Evolutionary conservation across 768 basidiomycete genomes (phyloP), one percentile per base, ranked within the genome.

Genomic region (Amanita jacksonii): DNA sequence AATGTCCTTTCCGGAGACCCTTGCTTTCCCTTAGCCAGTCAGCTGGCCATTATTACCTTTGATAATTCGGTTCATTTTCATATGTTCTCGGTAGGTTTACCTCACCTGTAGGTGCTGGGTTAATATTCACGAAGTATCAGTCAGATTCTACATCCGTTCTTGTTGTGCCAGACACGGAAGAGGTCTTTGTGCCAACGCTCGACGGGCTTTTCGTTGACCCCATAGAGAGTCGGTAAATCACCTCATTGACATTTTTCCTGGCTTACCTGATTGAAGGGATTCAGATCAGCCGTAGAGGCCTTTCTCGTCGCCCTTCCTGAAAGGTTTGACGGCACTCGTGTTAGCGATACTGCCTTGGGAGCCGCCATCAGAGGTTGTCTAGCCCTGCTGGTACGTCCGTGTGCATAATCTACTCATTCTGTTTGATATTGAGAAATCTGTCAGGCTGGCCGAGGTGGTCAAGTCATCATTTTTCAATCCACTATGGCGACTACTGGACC

Each of bases 141-240:
- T 62, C 65, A 67, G 66, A 74, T 57, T 64, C 69, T 52, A 70
- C 77, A 1, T 70, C 71, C 27, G 83, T 93, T 70, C 68, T 93
- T 34, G 76, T 98, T 34, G 74, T 97, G 7, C 66, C 86, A 1
- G 96, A 98, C 57, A 63, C 98, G 28, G 84, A 90, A n/a, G 96
- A 99, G 43, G 79, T 91, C 15, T 98, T 93, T 61, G 61, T 86
- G 1, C 96, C 96, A 0, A 59, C 90, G 18, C 67, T 67, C 15
- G 63, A 69, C 4, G 84, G 81, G 2, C 66, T 93, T 31, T 85
- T 97, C 48, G 90, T 83, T 8, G 73, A 87, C 47, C 83, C 89
- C 10, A 48, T 55, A 41, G 76, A 81, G 48, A 81, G 79, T 36
- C 73, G 81, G 87, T 90, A 50, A 49, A 75, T 62, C 44, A 41